Evolutionary conservation across 257 asterid species (phyloP), one percentile per base, ranked within the genome.

Genomic region (Leptodermis oblonga): DNA sequence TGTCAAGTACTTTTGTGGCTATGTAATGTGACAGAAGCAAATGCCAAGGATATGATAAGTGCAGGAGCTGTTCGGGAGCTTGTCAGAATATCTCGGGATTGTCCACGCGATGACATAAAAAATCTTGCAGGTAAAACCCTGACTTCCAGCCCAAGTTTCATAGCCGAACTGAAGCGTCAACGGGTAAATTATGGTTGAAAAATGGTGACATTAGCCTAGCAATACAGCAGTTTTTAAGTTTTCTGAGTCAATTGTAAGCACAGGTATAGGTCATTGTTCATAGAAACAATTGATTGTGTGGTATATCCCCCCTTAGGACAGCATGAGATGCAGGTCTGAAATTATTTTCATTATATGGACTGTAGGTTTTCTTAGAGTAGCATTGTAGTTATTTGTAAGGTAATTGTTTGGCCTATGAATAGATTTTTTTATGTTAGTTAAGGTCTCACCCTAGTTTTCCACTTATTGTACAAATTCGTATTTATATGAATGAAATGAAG

Each of bases 1-100:
- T 68, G 43, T 43, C 67, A 73, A 58, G 51, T 74, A 34, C 52
- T 60, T 7, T 26, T 51, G 22, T 75, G 75, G 60, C 71, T 68
- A 73, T n/a, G 31, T 52, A 52, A 51, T 54, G 59, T 71, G 74
- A 25, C 88, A 90, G 97, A 90, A 76, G 85, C 79, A 33, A 90
- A 90, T 62, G 84, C 97, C 9, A 86, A 76, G 81, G 92, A 88
- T 69, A 82, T 90, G 90, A 80, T 88, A 30, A 77, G 49, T 33
- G 87, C 84, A 26, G 92, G 96, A 56, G 96, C 96, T 5, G 31
- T 88, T 53, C 81, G 95, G 96, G 95, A 88, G 77, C 95, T 90
- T 28, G 90, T 88, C 72, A 92, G 89, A 49, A 82, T 88, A 54
- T 85, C 95, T 10, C 80, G 81, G 67, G 90, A 86, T 53, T 86